These are phyloP conservation scores for Cardamine chenopodiifolia DNA, from an alignment of 345 rosid species.

Conservation along the genomic window DNA sequence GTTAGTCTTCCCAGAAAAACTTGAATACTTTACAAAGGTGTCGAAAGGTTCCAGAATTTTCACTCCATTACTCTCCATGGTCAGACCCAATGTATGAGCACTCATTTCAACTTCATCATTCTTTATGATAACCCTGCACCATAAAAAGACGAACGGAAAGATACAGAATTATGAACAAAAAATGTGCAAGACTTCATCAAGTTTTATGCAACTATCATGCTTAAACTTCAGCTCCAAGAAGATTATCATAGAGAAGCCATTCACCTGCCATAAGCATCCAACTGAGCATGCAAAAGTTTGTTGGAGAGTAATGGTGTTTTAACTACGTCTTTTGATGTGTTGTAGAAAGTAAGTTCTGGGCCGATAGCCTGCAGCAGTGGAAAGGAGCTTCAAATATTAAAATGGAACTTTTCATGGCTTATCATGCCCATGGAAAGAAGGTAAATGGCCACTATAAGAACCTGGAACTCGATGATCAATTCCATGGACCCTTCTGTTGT, in stretches of 20 bases:
- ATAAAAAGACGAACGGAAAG: conserved; percentile 31
- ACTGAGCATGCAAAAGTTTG: conserved; percentile 87
- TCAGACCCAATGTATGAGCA: conserved; percentile 80
- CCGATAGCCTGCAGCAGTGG: conserved; percentile 74
- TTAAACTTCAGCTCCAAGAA: conserved; percentile 14
- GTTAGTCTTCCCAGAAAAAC: conserved; percentile 87
- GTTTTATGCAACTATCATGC: conserved; percentile 13
- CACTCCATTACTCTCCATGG: conserved; percentile 96
- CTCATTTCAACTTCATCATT: conserved; percentile 77
- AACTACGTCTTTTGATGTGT: conserved; percentile 68
- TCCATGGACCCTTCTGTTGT: conserved; percentile 57
- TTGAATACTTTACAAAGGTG: conserved; percentile 71
- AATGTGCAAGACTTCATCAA: conserved; percentile 24
- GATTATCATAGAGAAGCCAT: conserved; percentile 24
- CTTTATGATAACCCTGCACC: conserved; percentile 71
- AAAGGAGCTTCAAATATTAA: conserved; percentile 29
- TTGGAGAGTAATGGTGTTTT: conserved; percentile 68
- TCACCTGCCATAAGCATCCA: conserved; percentile 86
- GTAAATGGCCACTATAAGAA: conserved; percentile 30
- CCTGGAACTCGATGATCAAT: conserved; percentile 84
- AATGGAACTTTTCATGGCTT: conserved; percentile 22
- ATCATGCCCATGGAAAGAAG: conserved; percentile 23
- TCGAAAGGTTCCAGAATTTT: conserved; percentile 97
- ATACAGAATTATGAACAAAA: conserved; percentile 5
- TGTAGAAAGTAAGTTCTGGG: conserved; percentile 94